Evolutionary conservation across 306 rosid species (phyloP).

Genomic region (Potentilla sterilis): DNA sequence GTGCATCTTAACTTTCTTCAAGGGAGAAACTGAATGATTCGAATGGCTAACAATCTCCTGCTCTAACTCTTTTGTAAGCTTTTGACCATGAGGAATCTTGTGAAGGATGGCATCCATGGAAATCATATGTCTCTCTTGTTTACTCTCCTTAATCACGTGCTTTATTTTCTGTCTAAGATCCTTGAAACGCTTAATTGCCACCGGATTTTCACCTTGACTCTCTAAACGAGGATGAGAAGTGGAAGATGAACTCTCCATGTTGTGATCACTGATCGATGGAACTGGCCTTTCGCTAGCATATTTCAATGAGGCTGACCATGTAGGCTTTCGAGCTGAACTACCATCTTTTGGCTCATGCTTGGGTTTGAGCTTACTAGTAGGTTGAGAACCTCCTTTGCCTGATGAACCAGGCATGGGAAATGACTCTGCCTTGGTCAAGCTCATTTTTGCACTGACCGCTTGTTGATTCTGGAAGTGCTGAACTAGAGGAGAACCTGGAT

Average conservation of each 20-base stretch:
- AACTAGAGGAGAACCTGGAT: constrained; percentile 50
- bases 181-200: constrained; percentile 43
- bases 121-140: constrained; percentile 50
- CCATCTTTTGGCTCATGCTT: constrained; percentile 22
- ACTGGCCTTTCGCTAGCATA: constrained; percentile 10
- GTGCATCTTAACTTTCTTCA: constrained; percentile 22
- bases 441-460: constrained; percentile 23
- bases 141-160: constrained; percentile 51
- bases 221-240: not conserved
- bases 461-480: constrained; percentile 39
- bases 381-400: constrained; percentile 24
- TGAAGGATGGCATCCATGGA: constrained; percentile 68
- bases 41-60: constrained; percentile 24
- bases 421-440: constrained; percentile 40
- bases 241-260: constrained; percentile 2
- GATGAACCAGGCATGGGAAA: constrained; percentile 39
- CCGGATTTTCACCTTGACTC: constrained; percentile 24
- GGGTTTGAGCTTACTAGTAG: constrained; percentile 21
- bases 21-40: constrained; percentile 22
- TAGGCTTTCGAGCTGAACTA: constrained; percentile 5
- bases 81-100: constrained; percentile 63
- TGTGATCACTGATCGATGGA: constrained; percentile 8
- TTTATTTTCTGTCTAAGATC: constrained; percentile 59
- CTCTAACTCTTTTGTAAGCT: constrained; percentile 30
- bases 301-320: constrained; percentile 3